phyloP scores from a whole-genome alignment of 441 rosid species.

The Theobroma grandiflorum region DNA sequence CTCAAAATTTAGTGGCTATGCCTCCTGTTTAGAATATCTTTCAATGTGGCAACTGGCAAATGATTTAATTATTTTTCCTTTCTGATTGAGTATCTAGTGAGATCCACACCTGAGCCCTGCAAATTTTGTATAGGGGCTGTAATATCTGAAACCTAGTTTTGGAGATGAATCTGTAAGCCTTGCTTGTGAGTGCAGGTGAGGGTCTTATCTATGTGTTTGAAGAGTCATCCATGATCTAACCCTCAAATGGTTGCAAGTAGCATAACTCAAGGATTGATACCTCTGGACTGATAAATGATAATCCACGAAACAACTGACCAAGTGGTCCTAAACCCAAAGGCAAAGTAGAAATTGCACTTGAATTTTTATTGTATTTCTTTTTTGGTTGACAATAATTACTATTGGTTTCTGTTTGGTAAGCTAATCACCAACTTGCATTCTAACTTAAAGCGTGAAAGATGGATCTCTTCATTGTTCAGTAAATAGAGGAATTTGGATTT shows the following conservation, averaged over 20 bases:
- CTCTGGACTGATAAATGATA: neutral
- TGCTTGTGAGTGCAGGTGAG: neutral
- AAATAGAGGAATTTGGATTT: neutral
- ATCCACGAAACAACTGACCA: neutral
- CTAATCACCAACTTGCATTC: neutral
- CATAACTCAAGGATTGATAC: neutral
- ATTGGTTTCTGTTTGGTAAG: neutral
- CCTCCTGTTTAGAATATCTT: neutral
- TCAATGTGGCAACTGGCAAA: neutral
- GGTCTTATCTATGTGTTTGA: neutral
- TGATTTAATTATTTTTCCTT: neutral
- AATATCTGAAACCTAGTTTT: neutral
- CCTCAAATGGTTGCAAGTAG: neutral
- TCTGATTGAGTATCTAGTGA: neutral
- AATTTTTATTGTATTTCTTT: neutral
- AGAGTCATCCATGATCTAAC: neutral
- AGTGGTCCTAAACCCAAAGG: neutral
- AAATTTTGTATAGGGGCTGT: neutral
- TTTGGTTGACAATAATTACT: neutral
- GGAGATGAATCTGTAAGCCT: neutral
- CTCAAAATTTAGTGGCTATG: neutral
- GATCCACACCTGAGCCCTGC: neutral
- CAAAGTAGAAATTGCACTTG: no score
- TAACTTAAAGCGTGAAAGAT: neutral
- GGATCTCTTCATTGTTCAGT: neutral